These are phyloP conservation scores for Neoboletus magnificus DNA, from an alignment of 768 basidiomycete species.

Conservation along the genomic window DNA sequence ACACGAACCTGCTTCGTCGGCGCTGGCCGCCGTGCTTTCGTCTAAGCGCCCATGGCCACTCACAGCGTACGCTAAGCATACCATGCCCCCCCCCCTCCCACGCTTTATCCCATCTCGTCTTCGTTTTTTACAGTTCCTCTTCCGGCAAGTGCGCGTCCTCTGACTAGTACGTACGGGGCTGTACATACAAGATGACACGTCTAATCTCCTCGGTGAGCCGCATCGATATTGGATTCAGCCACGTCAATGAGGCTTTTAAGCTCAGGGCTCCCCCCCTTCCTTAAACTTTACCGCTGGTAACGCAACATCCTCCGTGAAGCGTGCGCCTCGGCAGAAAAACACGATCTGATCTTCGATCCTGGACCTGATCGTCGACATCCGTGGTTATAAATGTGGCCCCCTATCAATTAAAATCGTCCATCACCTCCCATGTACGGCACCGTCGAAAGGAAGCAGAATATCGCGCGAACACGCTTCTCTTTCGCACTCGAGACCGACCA, in stretches of 20 bases:
- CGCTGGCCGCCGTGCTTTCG: neutral
- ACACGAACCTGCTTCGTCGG: neutral
- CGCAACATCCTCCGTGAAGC: constrained; percentile 23
- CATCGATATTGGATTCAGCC: neutral
- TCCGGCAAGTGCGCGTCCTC: neutral
- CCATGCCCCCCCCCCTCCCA: neutral
- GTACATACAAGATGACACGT: neutral
- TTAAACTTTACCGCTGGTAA: constrained; percentile 9
- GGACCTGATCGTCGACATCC: constrained; percentile 27
- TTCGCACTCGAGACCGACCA: neutral
- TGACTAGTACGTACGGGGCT: neutral
- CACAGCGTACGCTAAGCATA: neutral
- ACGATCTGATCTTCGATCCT: constrained; percentile 32
- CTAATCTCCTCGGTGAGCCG: constrained; percentile 7
- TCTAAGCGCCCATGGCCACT: no score
- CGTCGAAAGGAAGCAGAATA: neutral
- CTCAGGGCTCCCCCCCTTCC: constrained; percentile 2
- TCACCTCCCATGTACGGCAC: constrained; percentile 13
- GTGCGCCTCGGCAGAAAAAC: constrained; percentile 14
- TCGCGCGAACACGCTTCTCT: neutral
- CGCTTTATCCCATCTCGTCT: neutral
- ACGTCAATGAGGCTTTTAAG: constrained; percentile 17
- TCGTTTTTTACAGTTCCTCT: no score
- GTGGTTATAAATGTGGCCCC: constrained; percentile 1
- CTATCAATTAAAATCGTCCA: constrained; percentile 21